Evolutionary conservation across 495 filamentous ascomycete species (phyloP).

Genomic region (Penicillium nucicola): DNA sequence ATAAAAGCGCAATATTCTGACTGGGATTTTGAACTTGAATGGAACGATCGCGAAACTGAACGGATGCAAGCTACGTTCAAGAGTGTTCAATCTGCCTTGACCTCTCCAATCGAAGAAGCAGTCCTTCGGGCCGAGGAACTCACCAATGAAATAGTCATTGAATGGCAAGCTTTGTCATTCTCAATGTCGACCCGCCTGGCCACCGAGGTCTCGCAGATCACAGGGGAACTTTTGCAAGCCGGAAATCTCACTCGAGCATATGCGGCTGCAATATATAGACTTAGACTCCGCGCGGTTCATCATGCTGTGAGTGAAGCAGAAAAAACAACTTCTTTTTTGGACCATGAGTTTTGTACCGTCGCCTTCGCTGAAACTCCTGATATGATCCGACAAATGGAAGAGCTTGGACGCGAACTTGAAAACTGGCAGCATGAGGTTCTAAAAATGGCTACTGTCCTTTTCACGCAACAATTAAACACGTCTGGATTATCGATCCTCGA

Average conservation of each 20-base stretch:
- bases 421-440: neutral
- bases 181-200: neutral
- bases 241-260: neutral
- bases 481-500: neutral
- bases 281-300: slow-evolving; percentile 1
- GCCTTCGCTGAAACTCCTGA: slow-evolving; percentile 2
- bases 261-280: neutral
- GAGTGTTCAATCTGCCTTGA: neutral
- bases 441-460: neutral
- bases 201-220: neutral
- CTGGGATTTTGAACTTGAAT: no score
- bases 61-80: neutral
- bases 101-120: neutral
- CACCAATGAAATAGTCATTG: neutral
- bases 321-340: neutral
- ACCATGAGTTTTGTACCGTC: slow-evolving; percentile 17
- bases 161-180: neutral
- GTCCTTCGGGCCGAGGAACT: neutral
- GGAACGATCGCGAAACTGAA: no score
- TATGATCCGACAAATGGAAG: neutral
- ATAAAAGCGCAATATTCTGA: no score
- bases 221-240: neutral
- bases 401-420: neutral
- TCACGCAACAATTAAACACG: neutral
- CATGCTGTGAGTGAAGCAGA: neutral